Base-by-base conservation (phyloP, 495 filamentous ascomycete genomes). In the Hypoxylon crocopeplum region DNA sequence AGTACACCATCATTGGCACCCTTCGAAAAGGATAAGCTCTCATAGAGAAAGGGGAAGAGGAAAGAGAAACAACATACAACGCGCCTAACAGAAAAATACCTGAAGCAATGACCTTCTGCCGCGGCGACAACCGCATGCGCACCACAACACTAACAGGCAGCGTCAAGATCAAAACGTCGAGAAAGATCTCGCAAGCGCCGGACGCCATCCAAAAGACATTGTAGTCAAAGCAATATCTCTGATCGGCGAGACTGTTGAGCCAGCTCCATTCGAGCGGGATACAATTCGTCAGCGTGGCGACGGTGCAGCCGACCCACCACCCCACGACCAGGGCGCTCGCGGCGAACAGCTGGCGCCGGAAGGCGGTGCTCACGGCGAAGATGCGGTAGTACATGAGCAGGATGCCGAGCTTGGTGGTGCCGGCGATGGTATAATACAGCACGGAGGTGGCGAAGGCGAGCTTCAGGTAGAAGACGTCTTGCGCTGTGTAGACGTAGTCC, bases 381-480 rank as follows among this genome's bases (percentile, higher is more conserved):
- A 77, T 61, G 34, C 72, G 74, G 21, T 61, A 57, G 63, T 75
- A 77, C 49, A 73, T 71, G 13, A 72, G 46, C 8, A 77, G 57
- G 36, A 75, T 68, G 12, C 70, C 70, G 1, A 71, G 48, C 46
- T 77, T 75, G 30, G 68, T 68, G 7, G 67, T 15, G 42, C 62
- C 61, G 7, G 65, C 47, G 10, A 62, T 61, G 2, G 73, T 54
- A 34, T 70, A 69, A 61, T 77, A 77, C 7, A 77, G 60, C 25
- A 71, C 45, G 41, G 70, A 66, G 33, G 59, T 69, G 13, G 56
- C 19, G 29, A 62, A 64, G 7, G 54, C 34, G 12, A 68, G 47
- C 45, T 60, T 40, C 7, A 83, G 53, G 58, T 83, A 82, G 22
- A 84, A 36, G 17, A 79, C 77, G 27, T 84, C 83, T 41, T 82